phyloP scores from a whole-genome alignment of 768 basidiomycete genomes.

The Porphyrellus cyaneotinctus region DNA sequence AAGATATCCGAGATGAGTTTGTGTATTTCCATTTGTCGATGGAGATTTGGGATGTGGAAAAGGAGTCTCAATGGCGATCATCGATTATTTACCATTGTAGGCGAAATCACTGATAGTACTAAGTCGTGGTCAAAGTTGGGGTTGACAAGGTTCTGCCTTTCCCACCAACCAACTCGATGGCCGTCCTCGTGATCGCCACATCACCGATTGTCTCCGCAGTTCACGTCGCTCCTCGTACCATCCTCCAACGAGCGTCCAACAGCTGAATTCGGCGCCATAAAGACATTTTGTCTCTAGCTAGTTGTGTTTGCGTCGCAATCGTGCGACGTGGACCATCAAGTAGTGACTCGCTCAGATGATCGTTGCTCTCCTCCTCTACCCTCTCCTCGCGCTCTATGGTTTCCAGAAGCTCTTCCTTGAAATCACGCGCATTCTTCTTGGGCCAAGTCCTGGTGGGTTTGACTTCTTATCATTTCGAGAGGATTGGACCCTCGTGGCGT shows the following conservation, averaged over 20 bases:
- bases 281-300: too few relatives aligned
- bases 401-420: conserved; percentile 10
- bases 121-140: not conserved
- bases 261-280: too few relatives aligned
- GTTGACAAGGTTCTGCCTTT: not conserved
- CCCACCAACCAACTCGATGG: not conserved
- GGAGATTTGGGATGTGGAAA: too few relatives aligned
- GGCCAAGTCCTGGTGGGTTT: conserved; percentile 12
- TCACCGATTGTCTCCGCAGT: too few relatives aligned
- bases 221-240: too few relatives aligned
- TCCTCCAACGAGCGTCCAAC: too few relatives aligned
- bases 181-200: not conserved
- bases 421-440: conserved; percentile 4
- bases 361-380: conserved; percentile 21
- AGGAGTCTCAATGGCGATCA: not conserved
- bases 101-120: too few relatives aligned
- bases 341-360: conserved; percentile 14
- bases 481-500: not conserved
- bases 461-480: not conserved
- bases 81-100: not conserved
- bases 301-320: too few relatives aligned
- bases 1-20: conserved; percentile 16
- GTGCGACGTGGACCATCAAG: conserved; percentile 8
- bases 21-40: conserved; percentile 9
- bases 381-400: conserved; percentile 19